These are phyloP conservation scores for Cytospora leucostoma DNA, from an alignment of 2,329 filamentous ascomycete genomes.

Conservation along the genomic window DNA sequence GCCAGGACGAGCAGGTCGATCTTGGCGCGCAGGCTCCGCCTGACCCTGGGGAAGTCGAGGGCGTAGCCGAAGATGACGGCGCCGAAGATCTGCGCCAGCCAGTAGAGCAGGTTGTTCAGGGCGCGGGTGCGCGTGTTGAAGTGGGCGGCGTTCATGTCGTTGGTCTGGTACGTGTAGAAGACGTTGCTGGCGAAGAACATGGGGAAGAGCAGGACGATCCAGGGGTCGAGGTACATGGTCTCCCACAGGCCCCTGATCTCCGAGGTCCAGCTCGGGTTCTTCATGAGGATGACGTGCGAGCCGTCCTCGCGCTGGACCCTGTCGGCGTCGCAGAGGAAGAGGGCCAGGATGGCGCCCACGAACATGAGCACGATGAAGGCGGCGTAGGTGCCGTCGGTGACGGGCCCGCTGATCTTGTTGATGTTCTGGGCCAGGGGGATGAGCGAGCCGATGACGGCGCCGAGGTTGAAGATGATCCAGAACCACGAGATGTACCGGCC, in stretches of 20 bases:
- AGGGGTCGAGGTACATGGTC: slow-evolving; percentile 69
- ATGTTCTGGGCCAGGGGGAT: slow-evolving; percentile 76
- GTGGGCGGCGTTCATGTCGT: slow-evolving; percentile 65
- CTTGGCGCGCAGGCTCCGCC: slow-evolving; percentile 69
- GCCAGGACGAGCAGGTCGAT: slow-evolving; percentile 63
- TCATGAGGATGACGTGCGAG: slow-evolving; percentile 81
- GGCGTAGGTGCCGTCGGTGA: slow-evolving; percentile 81
- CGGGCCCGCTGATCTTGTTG: slow-evolving; percentile 53
- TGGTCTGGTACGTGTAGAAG: slow-evolving; percentile 80
- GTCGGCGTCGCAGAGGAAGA: slow-evolving; percentile 70
- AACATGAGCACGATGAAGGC: slow-evolving; percentile 85
- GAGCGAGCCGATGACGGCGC: slow-evolving; percentile 80
- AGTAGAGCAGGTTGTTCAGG: slow-evolving; percentile 79
- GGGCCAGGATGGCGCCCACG: slow-evolving; percentile 67
- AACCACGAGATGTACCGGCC: slow-evolving; percentile 88
- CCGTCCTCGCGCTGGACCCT: slow-evolving; percentile 76
- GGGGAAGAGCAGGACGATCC: slow-evolving; percentile 74
- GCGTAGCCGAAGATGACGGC: slow-evolving; percentile 71
- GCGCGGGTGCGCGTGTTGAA: slow-evolving; percentile 74
- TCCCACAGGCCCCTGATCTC: slow-evolving; percentile 77
- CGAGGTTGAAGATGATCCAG: slow-evolving; percentile 94
- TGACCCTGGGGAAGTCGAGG: slow-evolving; percentile 62
- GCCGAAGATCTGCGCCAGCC: slow-evolving; percentile 74
- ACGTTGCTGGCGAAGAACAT: slow-evolving; percentile 81
- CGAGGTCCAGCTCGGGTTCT: slow-evolving; percentile 82